Base-by-base conservation (phyloP, 1,284 basidiomycete species). In the Schizophyllum commune region DNA sequence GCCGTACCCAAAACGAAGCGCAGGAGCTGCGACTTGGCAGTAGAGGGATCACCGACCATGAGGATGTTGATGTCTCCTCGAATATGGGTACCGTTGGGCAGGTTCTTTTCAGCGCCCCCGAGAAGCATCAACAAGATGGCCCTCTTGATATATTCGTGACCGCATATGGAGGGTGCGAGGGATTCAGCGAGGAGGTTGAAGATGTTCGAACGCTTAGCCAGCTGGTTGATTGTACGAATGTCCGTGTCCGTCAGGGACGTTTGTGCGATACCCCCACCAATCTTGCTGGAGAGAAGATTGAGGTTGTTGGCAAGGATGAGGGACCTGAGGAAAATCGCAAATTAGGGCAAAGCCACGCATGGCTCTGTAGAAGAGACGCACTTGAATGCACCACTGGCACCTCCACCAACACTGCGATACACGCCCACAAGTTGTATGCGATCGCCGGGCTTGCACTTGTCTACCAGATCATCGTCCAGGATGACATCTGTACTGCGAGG, bases 1-100 rank as follows among this genome's bases (percentile, higher is more conserved):
- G 97, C 97, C 7, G 94, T 98, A 69, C 94, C 91, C 64, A 99
- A 83, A 32, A 99, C 94, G 73, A 99, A 99, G 60, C 96, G 91
- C 56, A 99, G 82, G 74, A 99, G 82, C 73, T 99, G 97, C 56
- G 92, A 95, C 78, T 99, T 99, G 51, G 97, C 97, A 0, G 97
- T 99, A 13, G 91, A 94, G 3, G 97, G 97, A 75, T 99, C 97
- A 66, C 97, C 97, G 65, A 99, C 95, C 96, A 99, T 98, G 69
- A 99, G 86, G 69, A 99, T 83, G 76, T 99, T 99, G 82, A 99
- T 99, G 74, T 99, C 97, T 61, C 97, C 97, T 81, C 97, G 91
- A 71, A 99, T 98, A 72, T 99, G 97, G 5, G 96, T 98, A 39
- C 97, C 97, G 71, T 99, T 98, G 21, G 91, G 85, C 62, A 99